Percentiles rank a stretch among this genome's conserved stretches.
Conservation (phyloP, 345 rosid species). For the Mercurialis annua region DNA sequence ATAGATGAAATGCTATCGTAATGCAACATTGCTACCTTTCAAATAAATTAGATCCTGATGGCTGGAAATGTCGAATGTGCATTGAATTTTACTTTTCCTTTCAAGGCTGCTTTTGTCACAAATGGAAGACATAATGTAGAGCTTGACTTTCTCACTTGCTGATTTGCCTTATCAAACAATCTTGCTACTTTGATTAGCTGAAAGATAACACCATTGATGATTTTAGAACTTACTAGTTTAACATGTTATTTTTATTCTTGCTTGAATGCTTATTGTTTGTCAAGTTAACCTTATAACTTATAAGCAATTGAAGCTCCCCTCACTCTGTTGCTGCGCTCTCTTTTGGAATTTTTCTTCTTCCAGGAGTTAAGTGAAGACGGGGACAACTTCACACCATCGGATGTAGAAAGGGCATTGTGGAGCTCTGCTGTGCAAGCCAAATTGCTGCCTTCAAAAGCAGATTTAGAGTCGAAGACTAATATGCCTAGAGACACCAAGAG, state of each 20-base stretch:
- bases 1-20: not conserved
- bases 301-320: not conserved
- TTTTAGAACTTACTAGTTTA: too few species aligned
- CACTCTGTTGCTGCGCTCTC: not conserved
- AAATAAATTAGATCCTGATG: not conserved
- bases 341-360: conserved; percentile 9
- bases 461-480: conserved; percentile 21
- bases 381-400: conserved; percentile 61
- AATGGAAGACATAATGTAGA: not conserved
- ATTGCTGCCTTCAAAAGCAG: conserved; percentile 25
- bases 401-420: conserved; percentile 86
- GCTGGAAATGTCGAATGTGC: not conserved
- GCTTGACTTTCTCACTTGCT: not conserved
- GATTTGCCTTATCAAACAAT: not conserved
- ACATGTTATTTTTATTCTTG: not conserved
- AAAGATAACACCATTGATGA: too few species aligned
- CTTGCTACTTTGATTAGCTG: not conserved
- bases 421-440: conserved; percentile 50
- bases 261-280: not conserved
- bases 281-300: not conserved
- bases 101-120: not conserved
- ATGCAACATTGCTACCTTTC: not conserved
- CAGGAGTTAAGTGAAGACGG: conserved; percentile 62
- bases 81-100: not conserved
- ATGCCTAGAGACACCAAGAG: conserved; percentile 41